Conservation (phyloP, 441 rosid genomes). For the Pelargonium australe region DNA sequence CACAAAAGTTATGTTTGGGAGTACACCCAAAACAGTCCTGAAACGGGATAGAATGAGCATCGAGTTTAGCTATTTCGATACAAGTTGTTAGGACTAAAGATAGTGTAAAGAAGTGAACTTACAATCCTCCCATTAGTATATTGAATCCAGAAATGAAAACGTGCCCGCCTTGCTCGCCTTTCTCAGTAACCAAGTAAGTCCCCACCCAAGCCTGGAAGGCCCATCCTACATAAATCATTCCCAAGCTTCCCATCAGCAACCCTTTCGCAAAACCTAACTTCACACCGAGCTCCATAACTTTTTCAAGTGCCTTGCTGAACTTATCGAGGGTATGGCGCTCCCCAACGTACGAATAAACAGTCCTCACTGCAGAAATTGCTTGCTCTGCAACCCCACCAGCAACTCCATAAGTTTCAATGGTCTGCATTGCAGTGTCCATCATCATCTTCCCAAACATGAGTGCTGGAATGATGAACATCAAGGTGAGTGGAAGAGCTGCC, state of each 20-base stretch:
- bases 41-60: conserved; percentile 12
- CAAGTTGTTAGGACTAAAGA: neutral
- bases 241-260: conserved; percentile 68
- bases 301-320: conserved; percentile 50
- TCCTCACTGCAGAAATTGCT: conserved; percentile 59
- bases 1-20: conserved; percentile 55
- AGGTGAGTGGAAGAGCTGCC: conserved; percentile 50
- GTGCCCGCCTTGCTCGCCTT: conserved; percentile 52
- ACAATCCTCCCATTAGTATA: conserved; percentile 67
- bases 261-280: conserved; percentile 63
- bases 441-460: conserved; percentile 62
- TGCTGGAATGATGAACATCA: conserved; percentile 53
- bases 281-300: conserved; percentile 44
- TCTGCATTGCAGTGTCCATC: conserved; percentile 56
- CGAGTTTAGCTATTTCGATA: neutral
- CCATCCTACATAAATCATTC: conserved; percentile 59
- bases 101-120: conserved; percentile 20
- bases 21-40: conserved; percentile 51
- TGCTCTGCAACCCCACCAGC: conserved; percentile 72
- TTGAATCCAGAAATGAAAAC: conserved; percentile 60
- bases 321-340: conserved; percentile 40
- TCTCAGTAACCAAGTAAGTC: conserved; percentile 48
- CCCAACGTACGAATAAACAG: conserved; percentile 55
- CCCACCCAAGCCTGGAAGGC: conserved; percentile 66
- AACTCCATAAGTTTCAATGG: conserved; percentile 48